These are phyloP conservation scores for Raphidocelis subcapitata DNA, from an alignment of 139 green algal species.

Conservation along the genomic window DNA sequence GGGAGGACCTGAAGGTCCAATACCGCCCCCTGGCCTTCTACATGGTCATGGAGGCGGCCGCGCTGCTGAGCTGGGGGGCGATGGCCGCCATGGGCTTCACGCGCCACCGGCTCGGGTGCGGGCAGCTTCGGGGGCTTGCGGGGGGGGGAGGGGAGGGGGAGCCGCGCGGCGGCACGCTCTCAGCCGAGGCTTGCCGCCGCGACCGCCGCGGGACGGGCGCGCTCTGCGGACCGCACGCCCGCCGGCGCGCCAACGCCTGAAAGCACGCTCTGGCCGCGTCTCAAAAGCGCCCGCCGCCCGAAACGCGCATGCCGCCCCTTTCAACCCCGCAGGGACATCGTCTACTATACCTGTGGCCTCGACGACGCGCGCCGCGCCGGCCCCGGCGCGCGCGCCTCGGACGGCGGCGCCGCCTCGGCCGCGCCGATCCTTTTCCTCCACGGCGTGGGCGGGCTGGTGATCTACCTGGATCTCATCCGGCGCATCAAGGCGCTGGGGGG, in stretches of 20 bases:
- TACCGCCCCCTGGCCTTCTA: constrained; percentile 56
- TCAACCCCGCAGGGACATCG: too few species aligned
- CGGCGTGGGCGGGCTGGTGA: constrained; percentile 22
- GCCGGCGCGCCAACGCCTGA: too few species aligned
- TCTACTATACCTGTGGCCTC: too few species aligned
- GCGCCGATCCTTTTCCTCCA: constrained; percentile 32
- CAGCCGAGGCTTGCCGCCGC: too few species aligned
- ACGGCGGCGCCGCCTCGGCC: too few species aligned
- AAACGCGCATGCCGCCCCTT: too few species aligned
- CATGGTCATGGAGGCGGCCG: constrained; percentile 34
- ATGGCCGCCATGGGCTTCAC: constrained; percentile 28
- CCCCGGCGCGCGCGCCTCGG: neutral
- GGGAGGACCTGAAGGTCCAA: constrained; percentile 25
- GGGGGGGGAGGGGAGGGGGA: neutral
- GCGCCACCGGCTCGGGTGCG: constrained; percentile 15
- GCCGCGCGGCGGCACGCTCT: too few species aligned
- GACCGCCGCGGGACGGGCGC: too few species aligned
- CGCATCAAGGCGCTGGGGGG: too few species aligned
- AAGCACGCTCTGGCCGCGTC: too few species aligned
- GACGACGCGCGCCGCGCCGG: neutral
- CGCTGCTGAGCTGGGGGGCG: constrained; percentile 16
- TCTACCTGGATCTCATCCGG: neutral
- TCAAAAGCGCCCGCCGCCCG: too few species aligned
- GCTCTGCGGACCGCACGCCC: too few species aligned
- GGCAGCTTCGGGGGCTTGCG: neutral